These are phyloP conservation scores for Apiotrichum sp. DNA, from an alignment of 1,284 basidiomycete genomes.

Conservation along the genomic window DNA sequence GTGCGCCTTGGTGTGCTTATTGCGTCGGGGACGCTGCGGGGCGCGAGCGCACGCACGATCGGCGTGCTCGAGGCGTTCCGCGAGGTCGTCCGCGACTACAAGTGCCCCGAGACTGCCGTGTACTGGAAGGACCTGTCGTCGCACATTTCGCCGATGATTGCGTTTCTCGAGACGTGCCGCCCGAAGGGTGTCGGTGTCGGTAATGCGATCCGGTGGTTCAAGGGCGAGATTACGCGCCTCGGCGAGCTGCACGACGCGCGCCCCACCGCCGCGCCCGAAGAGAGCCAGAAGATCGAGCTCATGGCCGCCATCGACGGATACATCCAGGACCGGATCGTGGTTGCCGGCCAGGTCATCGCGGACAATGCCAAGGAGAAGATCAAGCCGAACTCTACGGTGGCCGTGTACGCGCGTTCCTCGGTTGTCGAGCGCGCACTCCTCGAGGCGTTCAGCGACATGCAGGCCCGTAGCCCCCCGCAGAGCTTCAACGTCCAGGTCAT, in stretches of 20 bases:
- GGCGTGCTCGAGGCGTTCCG: constrained; percentile 50
- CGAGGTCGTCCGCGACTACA: constrained; percentile 46
- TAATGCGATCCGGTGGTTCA: constrained; percentile 63
- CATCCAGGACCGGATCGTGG: constrained; percentile 85
- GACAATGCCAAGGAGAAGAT: constrained; percentile 86
- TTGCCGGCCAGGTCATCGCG: constrained; percentile 90
- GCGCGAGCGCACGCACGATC: constrained; percentile 49
- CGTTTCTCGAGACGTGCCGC: constrained; percentile 44
- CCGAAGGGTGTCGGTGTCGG: constrained; percentile 47
- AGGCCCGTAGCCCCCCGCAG: constrained; percentile 57
- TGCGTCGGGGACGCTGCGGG: constrained; percentile 38
- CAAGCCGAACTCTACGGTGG: constrained; percentile 82
- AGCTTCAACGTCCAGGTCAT: constrained; percentile 85
- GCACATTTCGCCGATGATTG: constrained; percentile 47
- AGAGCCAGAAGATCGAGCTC: constrained; percentile 85
- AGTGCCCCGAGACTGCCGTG: constrained; percentile 40
- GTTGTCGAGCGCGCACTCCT: constrained; percentile 87
- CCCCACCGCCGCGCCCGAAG: constrained; percentile 70
- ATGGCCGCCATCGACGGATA: constrained; percentile 87
- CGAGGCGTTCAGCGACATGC: constrained; percentile 57
- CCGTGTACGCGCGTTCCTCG: constrained; percentile 91
- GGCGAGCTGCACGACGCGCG: constrained; percentile 72
- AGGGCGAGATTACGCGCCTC: constrained; percentile 88
- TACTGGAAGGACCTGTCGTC: constrained; percentile 44
- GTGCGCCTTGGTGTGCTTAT: constrained; percentile 44